Base-by-base conservation (phyloP, 2,329 filamentous ascomycete genomes). In the Helotiales sp. region DNA sequence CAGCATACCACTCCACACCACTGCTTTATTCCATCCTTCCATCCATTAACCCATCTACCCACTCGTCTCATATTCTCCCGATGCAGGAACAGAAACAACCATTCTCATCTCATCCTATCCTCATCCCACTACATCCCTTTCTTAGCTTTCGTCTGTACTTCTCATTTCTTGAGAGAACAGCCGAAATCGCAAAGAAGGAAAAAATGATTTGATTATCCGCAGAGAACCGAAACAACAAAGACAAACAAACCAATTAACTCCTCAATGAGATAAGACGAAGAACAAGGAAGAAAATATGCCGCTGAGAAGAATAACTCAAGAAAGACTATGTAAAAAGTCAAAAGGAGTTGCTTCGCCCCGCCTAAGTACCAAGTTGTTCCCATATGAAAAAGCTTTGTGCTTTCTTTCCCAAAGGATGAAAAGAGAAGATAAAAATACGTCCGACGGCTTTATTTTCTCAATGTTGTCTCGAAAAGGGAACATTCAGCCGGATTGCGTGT, bases 341-440 rank as follows among this genome's bases (percentile, higher is more conserved):
- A 40, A 24, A 37, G 32, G 20, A 57, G 30, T 37, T 55, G 30
- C 52, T n/a, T 57, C 54, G 54, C 54, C 15, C 30, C 30, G 32
- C 20, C 30, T 40, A 57, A 57, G 54, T 40, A 57, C 54, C 54
- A 57, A 57, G 30, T 24, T n/a, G n/a, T 49, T 49, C 43, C 49
- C 24, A 24, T 47, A 45, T 54, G 50, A 55, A 63, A 67, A 68
- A 57, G 54, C 54, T 64, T 67, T 66, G 65, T 67, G 67, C 64
- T 67, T 65, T 64, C 62, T 60, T 20, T 69, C 66, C 70, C 70
- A 67, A 52, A 61, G 26, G 45, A 45, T 63, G 37, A 67, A n/a
- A 57, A 37, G 54, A 64, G 65, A 67, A 67, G 68, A 69, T 65
- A n/a, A 20, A 45, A 20, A 20, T 45, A n/a, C n/a, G n/a, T n/a